Base-by-base conservation (phyloP, 2,329 filamentous ascomycete species). In the Tympanopsis confertula region DNA sequence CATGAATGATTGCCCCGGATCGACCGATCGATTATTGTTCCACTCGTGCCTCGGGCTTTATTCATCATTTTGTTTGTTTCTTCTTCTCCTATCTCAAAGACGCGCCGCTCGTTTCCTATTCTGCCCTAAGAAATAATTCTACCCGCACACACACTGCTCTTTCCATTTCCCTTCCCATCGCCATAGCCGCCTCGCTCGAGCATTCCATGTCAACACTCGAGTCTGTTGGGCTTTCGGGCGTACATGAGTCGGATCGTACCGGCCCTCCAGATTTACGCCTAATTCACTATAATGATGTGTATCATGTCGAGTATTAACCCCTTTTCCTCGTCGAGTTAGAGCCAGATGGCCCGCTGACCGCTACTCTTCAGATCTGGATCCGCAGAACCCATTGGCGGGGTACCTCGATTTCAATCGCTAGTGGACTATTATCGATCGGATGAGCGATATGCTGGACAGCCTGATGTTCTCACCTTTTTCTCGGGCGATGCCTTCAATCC, bases 401-500 rank as follows among this genome's bases (percentile, higher is more conserved):
- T 83, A 30, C 68, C 84, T 20, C 73, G 88, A 35, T 94, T 95
- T 60, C 79, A 91, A 54, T 81, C 78, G 3, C 63, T 91, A 19
- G 69, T 81, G 45, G 78, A 86, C 41, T 70, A 88, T 55, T 94
- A 94, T 53, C 76, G 77, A 37, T 58, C 71, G 2, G 68, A 73
- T 37, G 56, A 69, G 30, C 65, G 65, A 36, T 91, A 74, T 53
- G 55, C 66, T 36, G 74, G 62, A 14, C 79, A 85, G 52, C 65
- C 85, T 1, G 64, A 71, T 28, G 61, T 86, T 3, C 53, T 93
- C 37, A 88, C 85, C 1, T 70, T 94, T 47, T 95, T 94, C 59
- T 94, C 86, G 3, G 87, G 87, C 26, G 88, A 94, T 68, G 86
- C 82, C 7, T 95, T 91, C 60, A 94, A 94, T 54, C 87, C 88